Base-by-base conservation (phyloP, 345 rosid genomes). In the Gynandropsis gynandra region DNA sequence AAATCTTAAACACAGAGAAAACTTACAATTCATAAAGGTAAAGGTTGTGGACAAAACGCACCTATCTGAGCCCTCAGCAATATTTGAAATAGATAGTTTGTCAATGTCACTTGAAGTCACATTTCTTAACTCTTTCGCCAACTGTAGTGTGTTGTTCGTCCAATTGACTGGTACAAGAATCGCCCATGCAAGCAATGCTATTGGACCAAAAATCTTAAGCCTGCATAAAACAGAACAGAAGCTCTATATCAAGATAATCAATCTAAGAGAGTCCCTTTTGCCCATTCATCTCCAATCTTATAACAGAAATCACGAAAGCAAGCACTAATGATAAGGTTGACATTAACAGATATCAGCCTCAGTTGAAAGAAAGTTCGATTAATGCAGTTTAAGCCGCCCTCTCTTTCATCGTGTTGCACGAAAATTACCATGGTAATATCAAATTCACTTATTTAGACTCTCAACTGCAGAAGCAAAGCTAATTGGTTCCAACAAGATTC, bases 21-120 rank as follows among this genome's bases (percentile, higher is more conserved):
- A 7, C 54, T 32, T 35, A 41, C 35, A 31, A 14, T 18, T 13
- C 13, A 51, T 18, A 55, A 24, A 15, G 0, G 19, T 4, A 43
- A 5, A 24, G 29, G 5, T 2, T 2, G 29, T 24, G 4, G 29
- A 24, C 4, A 38, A 16, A 36, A 50, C 59, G 21, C 32, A 90
- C 98, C 98, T 82, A 11, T 64, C 16, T 12, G 98, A 92, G 47
- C 1, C n/a, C 16, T 4, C 42, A 4, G 93, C 87, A 56, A 92
- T 56, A 60, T 92, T 92, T 39, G 98, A 87, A 49, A 92, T 76
- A 2, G 98, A 79, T 39, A 92, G 93, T 74, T 76, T 82, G 76
- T 92, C 98, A 33, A 92, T 82, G 52, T 84, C 78, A 46, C 93
- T 92, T 5, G 85, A 56, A 62, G 95, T 92, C 47, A 92, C 82